Evolutionary conservation across 2,329 filamentous ascomycete genomes (phyloP).

Genomic region (Fusarium buxicola): DNA sequence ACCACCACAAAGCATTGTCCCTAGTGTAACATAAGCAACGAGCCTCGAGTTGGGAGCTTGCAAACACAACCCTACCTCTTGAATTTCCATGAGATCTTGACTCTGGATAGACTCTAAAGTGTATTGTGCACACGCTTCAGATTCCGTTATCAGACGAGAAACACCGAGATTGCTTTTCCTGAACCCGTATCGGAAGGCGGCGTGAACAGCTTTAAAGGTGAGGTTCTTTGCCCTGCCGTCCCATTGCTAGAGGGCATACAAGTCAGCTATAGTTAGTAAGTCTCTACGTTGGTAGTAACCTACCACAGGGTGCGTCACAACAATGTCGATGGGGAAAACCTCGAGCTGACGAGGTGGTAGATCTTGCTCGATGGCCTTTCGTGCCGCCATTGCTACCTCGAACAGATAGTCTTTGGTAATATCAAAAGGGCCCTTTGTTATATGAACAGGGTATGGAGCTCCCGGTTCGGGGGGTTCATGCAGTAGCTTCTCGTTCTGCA

Average conservation of each 20-base stretch:
- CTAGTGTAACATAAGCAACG: background rate
- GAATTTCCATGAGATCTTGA: slow-evolving; percentile 5
- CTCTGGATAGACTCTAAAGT: slow-evolving; percentile 12
- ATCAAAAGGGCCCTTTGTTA: slow-evolving; percentile 20
- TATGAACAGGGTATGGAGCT: too few relatives aligned
- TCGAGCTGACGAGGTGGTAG: too few relatives aligned
- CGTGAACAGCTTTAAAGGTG: slow-evolving; percentile 25
- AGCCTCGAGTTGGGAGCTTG: background rate
- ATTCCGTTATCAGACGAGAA: slow-evolving; percentile 17
- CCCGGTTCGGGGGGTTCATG: too few relatives aligned
- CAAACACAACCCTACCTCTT: background rate
- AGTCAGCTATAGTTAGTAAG: background rate
- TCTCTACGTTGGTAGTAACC: background rate
- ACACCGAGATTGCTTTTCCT: too few relatives aligned
- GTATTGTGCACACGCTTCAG: slow-evolving; percentile 30
- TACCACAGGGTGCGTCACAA: slow-evolving; percentile 30
- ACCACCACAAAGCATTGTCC: slow-evolving; percentile 28
- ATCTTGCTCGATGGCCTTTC: slow-evolving; percentile 14
- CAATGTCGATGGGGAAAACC: slow-evolving; percentile 23
- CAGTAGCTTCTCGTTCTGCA: too few relatives aligned
- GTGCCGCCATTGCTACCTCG: slow-evolving; percentile 9
- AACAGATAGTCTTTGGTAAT: slow-evolving; percentile 24
- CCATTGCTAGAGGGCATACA: slow-evolving; percentile 8
- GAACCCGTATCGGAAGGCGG: slow-evolving; percentile 21
- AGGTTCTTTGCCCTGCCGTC: slow-evolving; percentile 20